These are phyloP conservation scores for Salvia rosmarinus DNA, from an alignment of 257 asterid species.

Conservation along the genomic window DNA sequence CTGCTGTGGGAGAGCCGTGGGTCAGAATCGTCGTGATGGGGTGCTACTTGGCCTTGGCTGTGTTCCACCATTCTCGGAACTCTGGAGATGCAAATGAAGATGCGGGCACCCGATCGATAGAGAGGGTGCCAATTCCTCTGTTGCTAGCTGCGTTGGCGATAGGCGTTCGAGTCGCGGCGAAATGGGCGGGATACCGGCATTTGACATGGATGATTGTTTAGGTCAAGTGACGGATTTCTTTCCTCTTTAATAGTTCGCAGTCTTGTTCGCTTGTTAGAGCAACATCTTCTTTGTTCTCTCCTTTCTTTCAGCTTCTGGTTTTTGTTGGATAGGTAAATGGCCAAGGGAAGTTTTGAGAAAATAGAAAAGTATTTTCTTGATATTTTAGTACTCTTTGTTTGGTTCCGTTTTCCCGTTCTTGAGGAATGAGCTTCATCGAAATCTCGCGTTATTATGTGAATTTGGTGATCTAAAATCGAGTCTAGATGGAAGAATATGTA, in stretches of 20 bases:
- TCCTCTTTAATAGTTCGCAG: too few species aligned
- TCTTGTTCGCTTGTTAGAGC: not conserved
- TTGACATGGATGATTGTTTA: constrained; percentile 96
- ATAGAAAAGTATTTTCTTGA: not conserved
- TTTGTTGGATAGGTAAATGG: not conserved
- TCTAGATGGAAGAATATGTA: too few species aligned
- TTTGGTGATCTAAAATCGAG: too few species aligned
- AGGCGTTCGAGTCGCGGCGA: constrained; percentile 73
- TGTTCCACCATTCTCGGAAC: constrained; percentile 44
- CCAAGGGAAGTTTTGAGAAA: not conserved
- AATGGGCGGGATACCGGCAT: constrained; percentile 94
- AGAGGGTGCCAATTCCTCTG: constrained; percentile 69
- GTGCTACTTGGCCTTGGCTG: constrained; percentile 68
- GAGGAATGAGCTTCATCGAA: not conserved
- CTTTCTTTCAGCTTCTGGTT: not conserved
- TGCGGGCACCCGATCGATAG: constrained; percentile 36
- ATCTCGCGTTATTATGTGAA: too few species aligned
- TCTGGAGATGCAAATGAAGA: constrained; percentile 37
- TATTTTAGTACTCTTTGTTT: not conserved
- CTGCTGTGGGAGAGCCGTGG: constrained; percentile 97
- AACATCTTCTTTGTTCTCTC: not conserved
- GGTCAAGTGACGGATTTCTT: constrained; percentile 1
- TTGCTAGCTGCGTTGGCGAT: constrained; percentile 77
- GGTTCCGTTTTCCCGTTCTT: not conserved
- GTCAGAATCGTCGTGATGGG: constrained; percentile 58